Evolutionary conservation across 1,284 basidiomycete species (phyloP).

Genomic region (Neonothopanus nambi): DNA sequence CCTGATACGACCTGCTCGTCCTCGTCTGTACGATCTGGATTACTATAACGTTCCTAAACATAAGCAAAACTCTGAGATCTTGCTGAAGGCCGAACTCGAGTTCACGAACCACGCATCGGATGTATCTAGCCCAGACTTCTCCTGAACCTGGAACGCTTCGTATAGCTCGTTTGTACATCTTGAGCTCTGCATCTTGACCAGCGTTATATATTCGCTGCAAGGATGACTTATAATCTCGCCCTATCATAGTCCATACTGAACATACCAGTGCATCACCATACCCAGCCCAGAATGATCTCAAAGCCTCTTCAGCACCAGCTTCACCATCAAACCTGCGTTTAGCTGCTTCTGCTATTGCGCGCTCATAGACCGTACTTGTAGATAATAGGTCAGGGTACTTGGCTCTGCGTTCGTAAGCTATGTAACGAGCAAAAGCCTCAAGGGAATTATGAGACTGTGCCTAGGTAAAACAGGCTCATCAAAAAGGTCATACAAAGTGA

Average conservation of each 20-base stretch:
- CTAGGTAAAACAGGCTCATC: slow-evolving; percentile 27
- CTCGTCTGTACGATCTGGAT: slow-evolving; percentile 31
- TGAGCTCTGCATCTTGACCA: slow-evolving; percentile 40
- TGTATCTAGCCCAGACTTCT: slow-evolving; percentile 72
- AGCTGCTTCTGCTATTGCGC: slow-evolving; percentile 74
- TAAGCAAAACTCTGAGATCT: neutral
- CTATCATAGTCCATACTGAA: neutral
- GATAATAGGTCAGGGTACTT: slow-evolving; percentile 67
- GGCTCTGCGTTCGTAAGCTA: slow-evolving; percentile 61
- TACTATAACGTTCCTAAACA: slow-evolving; percentile 42
- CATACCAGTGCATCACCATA: slow-evolving; percentile 59
- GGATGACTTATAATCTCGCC: neutral
- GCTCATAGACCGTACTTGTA: slow-evolving; percentile 68
- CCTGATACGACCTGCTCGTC: slow-evolving; percentile 40
- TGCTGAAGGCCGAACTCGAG: too few species aligned
- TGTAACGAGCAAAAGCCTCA: slow-evolving; percentile 63
- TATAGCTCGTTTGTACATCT: slow-evolving; percentile 52
- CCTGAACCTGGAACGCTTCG: slow-evolving; percentile 71
- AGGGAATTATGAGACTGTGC: slow-evolving; percentile 49
- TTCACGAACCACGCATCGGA: slow-evolving; percentile 59
- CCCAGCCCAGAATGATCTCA: slow-evolving; percentile 64
- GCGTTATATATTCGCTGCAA: slow-evolving; percentile 49
- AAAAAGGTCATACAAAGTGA: neutral
- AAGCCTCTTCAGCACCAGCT: slow-evolving; percentile 51
- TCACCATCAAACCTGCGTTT: slow-evolving; percentile 53